Percentiles rank a stretch among this genome's conserved stretches.
phyloP scores from a whole-genome alignment of 441 rosid genomes.

The Pelargonium myrrhifolium region DNA sequence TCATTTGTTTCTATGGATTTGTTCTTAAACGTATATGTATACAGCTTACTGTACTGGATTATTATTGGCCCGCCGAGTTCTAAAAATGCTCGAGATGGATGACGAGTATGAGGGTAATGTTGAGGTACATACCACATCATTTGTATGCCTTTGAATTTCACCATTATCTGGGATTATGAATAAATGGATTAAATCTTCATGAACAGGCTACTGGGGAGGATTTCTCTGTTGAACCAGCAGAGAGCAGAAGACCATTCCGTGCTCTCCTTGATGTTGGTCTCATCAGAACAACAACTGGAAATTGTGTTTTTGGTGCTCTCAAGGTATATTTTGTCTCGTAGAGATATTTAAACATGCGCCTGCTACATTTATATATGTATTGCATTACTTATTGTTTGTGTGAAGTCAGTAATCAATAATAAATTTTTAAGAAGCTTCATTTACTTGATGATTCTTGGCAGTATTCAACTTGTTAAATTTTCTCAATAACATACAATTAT shows the following conservation, averaged over 20 bases:
- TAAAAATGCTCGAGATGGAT: constrained; percentile 5
- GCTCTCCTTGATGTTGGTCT: constrained; percentile 26
- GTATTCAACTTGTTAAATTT: too few relatives aligned
- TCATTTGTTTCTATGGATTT: neutral
- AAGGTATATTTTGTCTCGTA: constrained; percentile 7
- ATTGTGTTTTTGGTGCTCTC: constrained; percentile 20
- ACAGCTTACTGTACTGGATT: constrained; percentile 9
- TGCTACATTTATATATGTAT: too few relatives aligned
- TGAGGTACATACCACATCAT: neutral
- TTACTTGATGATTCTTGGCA: too few relatives aligned
- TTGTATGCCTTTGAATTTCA: neutral
- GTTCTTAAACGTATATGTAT: neutral
- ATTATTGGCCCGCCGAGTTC: constrained; percentile 9
- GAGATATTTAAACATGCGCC: neutral
- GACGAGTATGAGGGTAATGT: constrained; percentile 7
- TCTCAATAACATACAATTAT: too few relatives aligned
- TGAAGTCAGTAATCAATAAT: too few relatives aligned
- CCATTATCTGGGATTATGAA: neutral
- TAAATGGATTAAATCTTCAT: neutral
- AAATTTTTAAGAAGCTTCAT: too few relatives aligned
- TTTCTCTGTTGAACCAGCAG: constrained; percentile 10
- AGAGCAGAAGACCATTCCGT: constrained; percentile 19
- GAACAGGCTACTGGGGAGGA: constrained; percentile 6
- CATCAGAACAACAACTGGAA: constrained; percentile 22
- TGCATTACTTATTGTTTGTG: too few relatives aligned